Base-by-base conservation (phyloP, 768 basidiomycete genomes). In the Sutorius australiensis region DNA sequence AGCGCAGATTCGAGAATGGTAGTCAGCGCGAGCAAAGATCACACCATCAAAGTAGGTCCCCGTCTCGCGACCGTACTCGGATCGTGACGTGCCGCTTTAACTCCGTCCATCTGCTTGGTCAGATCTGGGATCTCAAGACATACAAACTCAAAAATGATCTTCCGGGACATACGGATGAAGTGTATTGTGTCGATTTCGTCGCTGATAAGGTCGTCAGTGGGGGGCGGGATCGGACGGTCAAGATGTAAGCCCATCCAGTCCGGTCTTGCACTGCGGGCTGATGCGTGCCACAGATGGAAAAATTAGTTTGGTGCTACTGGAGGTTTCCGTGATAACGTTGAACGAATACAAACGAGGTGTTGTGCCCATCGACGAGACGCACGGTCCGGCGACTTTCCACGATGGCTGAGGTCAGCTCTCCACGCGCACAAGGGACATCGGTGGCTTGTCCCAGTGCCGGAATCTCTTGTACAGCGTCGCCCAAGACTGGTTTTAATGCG, bases 191-290 rank as follows among this genome's bases (percentile, higher is more conserved):
- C 14, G 95, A 98, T 71, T 99, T 97, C 66, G 95, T 99, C 2
- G 95, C 94, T 1, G 95, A 99, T 74, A 99, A 99, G 69, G 81
- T 98, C n/a, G 93, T 97, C 58, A 95, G 92, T 65, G 95, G 95
- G n/a, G 95, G 95, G 13, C 75, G 89, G 40, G 95, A 98, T 72
- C 82, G 84, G 61, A 87, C 83, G 17, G 83, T 98, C 11, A 97
- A 97, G 74, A 98, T 98, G 92, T 97, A 65, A 60, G 91, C 42
- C 5, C 19, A 74, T 16, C 1, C 12, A 10, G 7, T 47, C 16
- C 6, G 3, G 31, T 14, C 0, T 27, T 34, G 5, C 13, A 27
- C 45, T 24, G 9, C 21, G 17, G 14, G 12, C 52, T 56, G 28
- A 63, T 28, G 24, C 6, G 17, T n/a, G 17, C 5, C 54, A 6